Base-by-base conservation (phyloP, 2,329 filamentous ascomycete species). In the Diaporthe humulicola region DNA sequence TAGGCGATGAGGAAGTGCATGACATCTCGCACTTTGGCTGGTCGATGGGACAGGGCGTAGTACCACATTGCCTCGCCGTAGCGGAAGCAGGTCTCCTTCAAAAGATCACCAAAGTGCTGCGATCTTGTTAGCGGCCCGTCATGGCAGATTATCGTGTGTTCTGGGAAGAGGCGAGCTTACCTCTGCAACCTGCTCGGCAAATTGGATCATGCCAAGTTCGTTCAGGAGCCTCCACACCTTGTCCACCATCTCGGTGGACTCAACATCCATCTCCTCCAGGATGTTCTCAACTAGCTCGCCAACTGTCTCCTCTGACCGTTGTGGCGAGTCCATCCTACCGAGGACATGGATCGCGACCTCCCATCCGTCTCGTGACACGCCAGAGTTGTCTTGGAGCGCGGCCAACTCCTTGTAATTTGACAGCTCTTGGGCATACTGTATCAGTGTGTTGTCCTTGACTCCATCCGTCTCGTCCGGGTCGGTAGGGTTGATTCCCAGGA, bases 61-160 rank as follows among this genome's bases (percentile, higher is more conserved):
- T 97, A 98, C 85, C 97, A 93, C 28, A 98, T 88, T 0, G 95
- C 94, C 77, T 96, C 92, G 71, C 96, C 96, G 78, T 96, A 98
- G 72, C 93, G 90, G 79, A 94, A 91, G 0, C 93, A 93, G 56
- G 91, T 90, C 75, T 92, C 89, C 15, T 92, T 91, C 52, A 98
- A 88, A 64, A 92, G 89, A 77, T 98, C 93, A 74, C 95, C 96
- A 81, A 95, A 98, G 77, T 93, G 92, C 94, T 98, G 79, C 38
- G 28, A 12, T n/a, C 19, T n/a, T 42, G 73, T 85, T 80, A 83
- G 80, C 75, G 64, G 36, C 61, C 45, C 17, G 19, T 2, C 22
- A 14, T n/a, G 3, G 28, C n/a, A 22, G 36, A 25, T 5, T 25
- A 7, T 25, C 17, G 1, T 17, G 12, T 19, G 61, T 42, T 38